Evolutionary conservation across 495 filamentous ascomycete genomes (phyloP), one percentile per base, ranked within the genome.

Genomic region (Extremus antarcticus): DNA sequence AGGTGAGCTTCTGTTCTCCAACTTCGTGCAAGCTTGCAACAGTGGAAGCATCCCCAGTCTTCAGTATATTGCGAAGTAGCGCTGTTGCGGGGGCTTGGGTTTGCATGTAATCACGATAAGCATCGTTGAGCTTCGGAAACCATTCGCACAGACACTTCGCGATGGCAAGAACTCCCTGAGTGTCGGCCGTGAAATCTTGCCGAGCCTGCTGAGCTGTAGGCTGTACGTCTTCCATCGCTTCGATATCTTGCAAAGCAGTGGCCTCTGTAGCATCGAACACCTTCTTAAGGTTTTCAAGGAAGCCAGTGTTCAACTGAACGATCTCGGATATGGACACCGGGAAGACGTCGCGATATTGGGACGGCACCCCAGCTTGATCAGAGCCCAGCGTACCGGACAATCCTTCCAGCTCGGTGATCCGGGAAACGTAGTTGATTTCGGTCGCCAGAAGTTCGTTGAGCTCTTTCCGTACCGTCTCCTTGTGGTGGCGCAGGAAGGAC

Each of bases 361-460:
- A 71, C 57, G 75, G 77, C 16, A 70, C 70, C 60, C 76, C 83
- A 10, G 83, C 82, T 51, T 86, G 89, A 50, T 91, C 86, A 50
- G 80, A 78, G 20, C 78, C 78, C 17, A 95, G 78, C 57, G 80
- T 80, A 50, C 86, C 81, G 43, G 94, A 82, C 46, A 98, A 73
- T 45, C 90, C 84, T 57, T 85, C 80, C 43, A 62, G 49, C 45
- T 62, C 59, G 13, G 21, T 19, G 35, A 97, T 62, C 64, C 95
- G 94, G 64, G 76, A 73, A 29, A 97, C 88, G 69, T 96, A 99
- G 62, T 87, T 81, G 63, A 91, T 88, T 69, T 99, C 92, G 0
- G 92, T 99, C 62, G 94, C 88, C 23, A 94, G 78, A 54, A 97
- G 65, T 66, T 99, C 92, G 59, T 82, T 86, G 81, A 99, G 85